These are phyloP conservation scores for Friedmanniomyces simplex DNA, from an alignment of 495 filamentous ascomycete species.

Conservation along the genomic window DNA sequence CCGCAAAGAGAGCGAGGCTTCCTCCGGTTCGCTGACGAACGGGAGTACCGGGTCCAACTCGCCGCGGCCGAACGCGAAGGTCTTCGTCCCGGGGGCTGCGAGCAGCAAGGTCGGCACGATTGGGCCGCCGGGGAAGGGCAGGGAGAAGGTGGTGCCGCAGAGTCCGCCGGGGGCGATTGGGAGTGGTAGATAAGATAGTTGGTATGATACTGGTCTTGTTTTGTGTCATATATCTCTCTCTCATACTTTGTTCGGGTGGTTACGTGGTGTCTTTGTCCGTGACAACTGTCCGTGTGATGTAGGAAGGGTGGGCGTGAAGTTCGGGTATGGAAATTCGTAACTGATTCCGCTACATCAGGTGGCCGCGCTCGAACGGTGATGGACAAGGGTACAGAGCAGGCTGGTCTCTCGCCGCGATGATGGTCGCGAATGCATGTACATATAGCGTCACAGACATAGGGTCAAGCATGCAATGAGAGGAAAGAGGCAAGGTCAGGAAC, in stretches of 20 bases:
- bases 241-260: neutral
- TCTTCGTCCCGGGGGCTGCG: constrained; percentile 4
- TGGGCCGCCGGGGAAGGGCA: constrained; percentile 14
- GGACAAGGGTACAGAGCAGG: too few species aligned
- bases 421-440: too few species aligned
- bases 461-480: too few species aligned
- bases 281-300: too few species aligned
- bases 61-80: constrained; percentile 16
- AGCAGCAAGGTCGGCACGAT: constrained; percentile 5
- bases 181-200: constrained; percentile 21
- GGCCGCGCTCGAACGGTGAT: too few species aligned
- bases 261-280: too few species aligned
- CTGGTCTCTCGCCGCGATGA: too few species aligned
- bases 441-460: too few species aligned
- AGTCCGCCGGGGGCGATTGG: constrained; percentile 13
- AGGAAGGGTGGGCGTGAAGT: too few species aligned
- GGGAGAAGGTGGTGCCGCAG: constrained; percentile 7
- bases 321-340: too few species aligned
- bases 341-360: too few species aligned
- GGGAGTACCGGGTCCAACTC: constrained; percentile 20
- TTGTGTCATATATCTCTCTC: neutral
- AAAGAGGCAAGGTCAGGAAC: too few species aligned
- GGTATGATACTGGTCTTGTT: neutral
- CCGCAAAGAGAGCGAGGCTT: constrained; percentile 18
- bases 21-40: constrained; percentile 10